Evolutionary conservation across 768 basidiomycete genomes (phyloP).

Genomic region (Lanmaoa pseudosensibilis): DNA sequence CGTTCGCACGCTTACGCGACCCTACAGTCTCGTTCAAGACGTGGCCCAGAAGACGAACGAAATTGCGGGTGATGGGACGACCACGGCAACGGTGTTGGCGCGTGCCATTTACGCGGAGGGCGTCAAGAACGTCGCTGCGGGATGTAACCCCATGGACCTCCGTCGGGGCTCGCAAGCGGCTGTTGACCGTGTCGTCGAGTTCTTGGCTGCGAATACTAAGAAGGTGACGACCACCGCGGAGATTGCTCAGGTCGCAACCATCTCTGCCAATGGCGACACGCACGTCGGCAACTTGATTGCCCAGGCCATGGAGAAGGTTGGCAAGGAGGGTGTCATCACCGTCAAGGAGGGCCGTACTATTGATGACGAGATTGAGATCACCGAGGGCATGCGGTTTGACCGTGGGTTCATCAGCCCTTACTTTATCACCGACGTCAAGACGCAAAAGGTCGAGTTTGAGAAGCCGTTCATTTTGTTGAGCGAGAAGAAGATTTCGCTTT

Average conservation of each 20-base stretch:
- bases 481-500: constrained; percentile 96
- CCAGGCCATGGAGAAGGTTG: constrained; percentile 99
- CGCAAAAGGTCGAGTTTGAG: constrained; percentile 94
- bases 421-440: constrained; percentile 98
- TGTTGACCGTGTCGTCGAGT: constrained; percentile 91
- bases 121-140: constrained; percentile 98
- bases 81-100: constrained; percentile 95
- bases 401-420: constrained; percentile 97
- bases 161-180: constrained; percentile 97
- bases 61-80: constrained; percentile 95
- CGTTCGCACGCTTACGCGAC: constrained; percentile 6
- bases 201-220: constrained; percentile 84
- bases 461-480: constrained; percentile 91
- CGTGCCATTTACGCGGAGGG: constrained; percentile 98
- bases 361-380: constrained; percentile 98
- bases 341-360: constrained; percentile 99
- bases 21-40: constrained; percentile 81
- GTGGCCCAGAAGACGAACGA: constrained; percentile 98
- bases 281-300: constrained; percentile 95
- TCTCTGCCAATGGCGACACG: constrained; percentile 76
- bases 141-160: constrained; percentile 99
- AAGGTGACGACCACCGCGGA: constrained; percentile 96
- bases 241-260: constrained; percentile 99
- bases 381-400: constrained; percentile 99
- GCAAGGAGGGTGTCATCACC: constrained; percentile 99